Base-by-base conservation (phyloP, 1,284 basidiomycete species). In the Ustilago crameri region DNA sequence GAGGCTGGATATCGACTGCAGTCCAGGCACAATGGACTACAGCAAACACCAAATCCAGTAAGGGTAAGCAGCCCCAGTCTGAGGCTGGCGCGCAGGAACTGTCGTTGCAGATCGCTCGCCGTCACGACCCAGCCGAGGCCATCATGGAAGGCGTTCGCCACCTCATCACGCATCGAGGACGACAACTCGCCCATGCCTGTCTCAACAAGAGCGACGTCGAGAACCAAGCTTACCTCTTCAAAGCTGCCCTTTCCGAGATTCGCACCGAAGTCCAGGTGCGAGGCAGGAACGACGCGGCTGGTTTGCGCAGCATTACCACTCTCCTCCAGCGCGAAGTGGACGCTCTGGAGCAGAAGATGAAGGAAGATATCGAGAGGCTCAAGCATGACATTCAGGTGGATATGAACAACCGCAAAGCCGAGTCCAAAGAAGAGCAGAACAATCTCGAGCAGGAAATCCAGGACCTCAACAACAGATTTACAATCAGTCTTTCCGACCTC, bases 381-480 rank as follows among this genome's bases (percentile, higher is more conserved):
- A 94, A 93, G 84, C 94, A 97, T 80, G 94, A 98, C 79, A 91
- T 95, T 59, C 93, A 98, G 83, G 93, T 98, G 88, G 95, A 98
- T 61, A 87, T 98, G 76, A 94, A 96, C 82, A 93, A 90, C 70
- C 88, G 95, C 61, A 98, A 95, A 85, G 92, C 91, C 74, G 96
- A 98, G 83, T 89, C 91, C n/a, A 91, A 90, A 81, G 88, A 90
- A 14, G 93, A 96, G 59, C 84, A 92, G 74, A 97, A 96, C 85
- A 87, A 88, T 43, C 89, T 91, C 76, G 94, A 95, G 77, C 91
- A 97, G 61, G 86, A 87, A 30, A 92, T 96, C 56, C 94, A 98
- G 88, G 95, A 84, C 38, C 72, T 84, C n/a, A 79, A 84, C 60
- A 83, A 83, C 58, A 65, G 79, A 15, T 83, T 83, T 65, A 83